These are phyloP conservation scores for Arthrobotrys musiformis DNA, from an alignment of 2,329 filamentous ascomycete species.

Conservation along the genomic window DNA sequence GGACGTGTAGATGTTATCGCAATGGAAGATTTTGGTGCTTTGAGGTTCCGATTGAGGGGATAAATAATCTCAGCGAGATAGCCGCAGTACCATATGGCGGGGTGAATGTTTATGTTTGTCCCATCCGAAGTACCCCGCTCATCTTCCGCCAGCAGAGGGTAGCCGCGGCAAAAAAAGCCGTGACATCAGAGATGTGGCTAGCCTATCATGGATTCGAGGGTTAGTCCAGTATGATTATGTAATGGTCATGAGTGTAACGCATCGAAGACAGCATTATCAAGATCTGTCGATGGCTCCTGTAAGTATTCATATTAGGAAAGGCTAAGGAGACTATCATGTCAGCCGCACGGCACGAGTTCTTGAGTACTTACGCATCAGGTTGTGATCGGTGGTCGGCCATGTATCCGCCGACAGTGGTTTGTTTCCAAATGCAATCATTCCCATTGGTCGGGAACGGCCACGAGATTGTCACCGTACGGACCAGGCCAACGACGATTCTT, in stretches of 20 bases:
- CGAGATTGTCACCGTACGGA: constrained; percentile 8
- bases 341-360: background rate
- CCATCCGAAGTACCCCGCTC: constrained; percentile 9
- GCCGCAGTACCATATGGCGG: background rate
- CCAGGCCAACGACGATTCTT: constrained; percentile 12
- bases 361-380: background rate
- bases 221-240: background rate
- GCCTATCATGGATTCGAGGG: background rate
- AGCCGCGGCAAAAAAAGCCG: constrained; percentile 7
- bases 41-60: background rate
- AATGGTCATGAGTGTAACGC: no score
- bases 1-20: background rate
- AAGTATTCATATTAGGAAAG: background rate
- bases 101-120: constrained; percentile 3
- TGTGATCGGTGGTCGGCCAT: background rate
- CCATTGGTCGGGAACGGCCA: constrained; percentile 19
- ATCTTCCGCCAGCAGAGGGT: background rate
- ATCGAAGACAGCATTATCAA: background rate
- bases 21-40: background rate
- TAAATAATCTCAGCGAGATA: background rate
- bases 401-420: constrained; percentile 2
- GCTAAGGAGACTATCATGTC: constrained; percentile 23
- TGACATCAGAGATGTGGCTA: constrained; percentile 1
- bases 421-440: constrained; percentile 28
- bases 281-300: background rate